Percentiles rank a stretch among this genome's conserved stretches.
Evolutionary conservation across 108 stramenopile genomes (phyloP).

Genomic region (Cyclotella sp.): DNA sequence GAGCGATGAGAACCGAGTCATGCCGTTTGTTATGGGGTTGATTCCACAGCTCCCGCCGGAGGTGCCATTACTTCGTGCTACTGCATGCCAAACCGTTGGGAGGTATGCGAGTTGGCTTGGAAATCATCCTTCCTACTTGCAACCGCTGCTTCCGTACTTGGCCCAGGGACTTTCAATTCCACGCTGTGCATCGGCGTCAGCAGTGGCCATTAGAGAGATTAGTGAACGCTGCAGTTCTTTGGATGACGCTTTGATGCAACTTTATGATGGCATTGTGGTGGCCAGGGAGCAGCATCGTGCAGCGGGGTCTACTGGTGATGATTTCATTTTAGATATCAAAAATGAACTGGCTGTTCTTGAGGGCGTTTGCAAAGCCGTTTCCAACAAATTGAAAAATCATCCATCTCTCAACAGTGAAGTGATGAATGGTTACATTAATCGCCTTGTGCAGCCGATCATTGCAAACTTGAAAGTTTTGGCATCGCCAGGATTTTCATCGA

Average conservation of each 20-base stretch:
- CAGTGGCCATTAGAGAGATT: conserved; percentile 87
- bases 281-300: conserved; percentile 42
- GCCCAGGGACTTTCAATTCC: conserved; percentile 81
- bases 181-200: conserved; percentile 77
- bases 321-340: conserved; percentile 68
- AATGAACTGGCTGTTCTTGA: conserved; percentile 92
- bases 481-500: conserved; percentile 46
- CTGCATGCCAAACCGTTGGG: conserved; percentile 83
- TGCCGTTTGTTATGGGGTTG: conserved; percentile 79
- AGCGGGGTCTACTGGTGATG: conserved; percentile 27
- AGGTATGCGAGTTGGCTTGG: conserved; percentile 88
- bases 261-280: conserved; percentile 80
- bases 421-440: conserved; percentile 52
- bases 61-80: conserved; percentile 68
- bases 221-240: conserved; percentile 77
- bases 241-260: conserved; percentile 79
- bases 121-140: conserved; percentile 71
- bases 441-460: conserved; percentile 85
- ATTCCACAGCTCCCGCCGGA: conserved; percentile 77
- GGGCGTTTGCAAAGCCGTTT: conserved; percentile 85
- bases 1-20: conserved; percentile 65
- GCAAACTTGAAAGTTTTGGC: conserved; percentile 60
- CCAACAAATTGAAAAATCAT: conserved; percentile 60
- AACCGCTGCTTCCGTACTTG: conserved; percentile 82
- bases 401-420: conserved; percentile 31